phyloP scores from a whole-genome alignment of 1,284 basidiomycete species.

The Ganoderma leucocontextum region DNA sequence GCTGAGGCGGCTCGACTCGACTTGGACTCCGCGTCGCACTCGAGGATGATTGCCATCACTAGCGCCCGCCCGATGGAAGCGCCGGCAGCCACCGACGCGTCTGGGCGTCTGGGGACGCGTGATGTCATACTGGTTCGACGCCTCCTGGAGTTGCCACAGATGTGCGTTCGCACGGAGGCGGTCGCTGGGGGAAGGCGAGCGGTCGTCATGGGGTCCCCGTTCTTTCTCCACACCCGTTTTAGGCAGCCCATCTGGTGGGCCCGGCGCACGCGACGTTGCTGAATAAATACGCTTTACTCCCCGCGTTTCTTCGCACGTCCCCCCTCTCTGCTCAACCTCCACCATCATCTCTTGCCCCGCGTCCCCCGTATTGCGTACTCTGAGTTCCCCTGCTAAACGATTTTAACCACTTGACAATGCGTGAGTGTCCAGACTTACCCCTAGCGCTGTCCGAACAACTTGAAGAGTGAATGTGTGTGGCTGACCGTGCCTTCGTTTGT shows the following conservation, averaged over 20 bases:
- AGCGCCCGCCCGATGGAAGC: neutral
- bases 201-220: conserved; percentile 28
- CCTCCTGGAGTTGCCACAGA: neutral
- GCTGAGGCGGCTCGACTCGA: neutral
- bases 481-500: neutral
- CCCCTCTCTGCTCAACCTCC: conserved; percentile 20
- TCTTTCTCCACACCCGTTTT: conserved; percentile 11
- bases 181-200: conserved; percentile 7
- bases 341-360: conserved; percentile 15
- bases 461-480: neutral
- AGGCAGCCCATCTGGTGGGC: neutral
- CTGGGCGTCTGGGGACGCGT: conserved; percentile 26
- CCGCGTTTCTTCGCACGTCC: conserved; percentile 22
- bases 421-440: conserved; percentile 36
- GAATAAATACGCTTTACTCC: conserved; percentile 22
- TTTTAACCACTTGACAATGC: conserved; percentile 39
- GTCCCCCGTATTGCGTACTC: neutral
- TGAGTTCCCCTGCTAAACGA: neutral
- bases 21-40: neutral
- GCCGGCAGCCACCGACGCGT: conserved; percentile 36
- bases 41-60: neutral
- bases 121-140: conserved; percentile 20
- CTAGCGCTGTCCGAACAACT: neutral
- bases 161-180: conserved; percentile 1
- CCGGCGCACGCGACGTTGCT: conserved; percentile 9